Evolutionary conservation across 169 alveolate genomes (phyloP).

Genomic region (Plasmodium blacklocki): DNA sequence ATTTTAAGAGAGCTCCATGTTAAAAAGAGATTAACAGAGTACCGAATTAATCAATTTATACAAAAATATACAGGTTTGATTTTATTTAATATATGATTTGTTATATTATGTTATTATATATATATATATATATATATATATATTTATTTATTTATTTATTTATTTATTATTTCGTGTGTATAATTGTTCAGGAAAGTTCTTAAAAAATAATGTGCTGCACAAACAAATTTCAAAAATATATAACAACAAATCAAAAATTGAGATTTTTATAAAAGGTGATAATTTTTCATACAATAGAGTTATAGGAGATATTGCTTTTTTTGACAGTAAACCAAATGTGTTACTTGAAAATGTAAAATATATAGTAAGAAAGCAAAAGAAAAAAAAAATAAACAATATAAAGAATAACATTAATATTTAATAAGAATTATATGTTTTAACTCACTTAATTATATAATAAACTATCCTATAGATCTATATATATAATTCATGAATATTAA

Average conservation of each 20-base stretch:
- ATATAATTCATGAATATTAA: too few species aligned
- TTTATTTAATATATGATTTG: not conserved
- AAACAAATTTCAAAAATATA: slow-evolving; percentile 34
- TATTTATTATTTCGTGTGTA: not conserved
- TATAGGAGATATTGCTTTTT: slow-evolving; percentile 59
- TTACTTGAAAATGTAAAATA: slow-evolving; percentile 39
- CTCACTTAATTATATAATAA: too few species aligned
- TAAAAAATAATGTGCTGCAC: slow-evolving; percentile 20
- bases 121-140: too few species aligned
- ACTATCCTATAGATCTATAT: too few species aligned
- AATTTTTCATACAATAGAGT: slow-evolving; percentile 8
- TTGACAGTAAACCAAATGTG: slow-evolving; percentile 20
- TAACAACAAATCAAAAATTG: slow-evolving; percentile 31
- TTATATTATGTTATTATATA: not conserved
- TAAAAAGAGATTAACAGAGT: slow-evolving; percentile 25
- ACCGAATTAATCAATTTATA: slow-evolving; percentile 24
- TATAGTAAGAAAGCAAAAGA: slow-evolving; percentile 20
- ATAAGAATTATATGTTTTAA: too few species aligned
- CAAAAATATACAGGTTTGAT: slow-evolving; percentile 52
- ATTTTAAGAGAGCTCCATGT: slow-evolving; percentile 47
- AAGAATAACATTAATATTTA: too few species aligned
- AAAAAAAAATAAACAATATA: not conserved
- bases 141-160: not conserved
- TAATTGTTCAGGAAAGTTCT: slow-evolving; percentile 23
- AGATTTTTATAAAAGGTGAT: slow-evolving; percentile 37